phyloP scores from a whole-genome alignment of 2,329 filamentous ascomycete species.

The Teratosphaeria destructans region DNA sequence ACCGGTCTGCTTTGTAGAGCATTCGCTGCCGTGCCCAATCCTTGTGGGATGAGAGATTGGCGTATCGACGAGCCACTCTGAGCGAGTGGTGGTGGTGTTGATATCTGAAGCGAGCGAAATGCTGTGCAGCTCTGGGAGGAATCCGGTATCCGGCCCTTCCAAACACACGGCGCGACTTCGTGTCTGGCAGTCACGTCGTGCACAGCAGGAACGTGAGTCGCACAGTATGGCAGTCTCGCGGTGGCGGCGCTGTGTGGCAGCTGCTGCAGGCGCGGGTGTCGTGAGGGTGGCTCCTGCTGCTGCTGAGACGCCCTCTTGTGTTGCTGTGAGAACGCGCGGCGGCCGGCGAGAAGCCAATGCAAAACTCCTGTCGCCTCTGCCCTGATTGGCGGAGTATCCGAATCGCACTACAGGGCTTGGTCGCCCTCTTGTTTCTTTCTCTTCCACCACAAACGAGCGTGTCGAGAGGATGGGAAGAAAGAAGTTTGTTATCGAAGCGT shows the following conservation, averaged over 20 bases:
- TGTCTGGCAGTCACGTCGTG: slow-evolving; percentile 2
- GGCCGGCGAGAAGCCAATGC: slow-evolving; percentile 14
- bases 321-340: slow-evolving; percentile 25
- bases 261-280: slow-evolving; percentile 4
- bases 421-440: background rate
- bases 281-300: slow-evolving; percentile 6
- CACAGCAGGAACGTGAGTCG: slow-evolving; percentile 3
- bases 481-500: background rate
- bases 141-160: background rate
- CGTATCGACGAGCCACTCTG: background rate
- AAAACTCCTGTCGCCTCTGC: slow-evolving; percentile 9
- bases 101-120: slow-evolving; percentile 5
- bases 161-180: background rate
- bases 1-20: background rate
- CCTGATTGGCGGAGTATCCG: slow-evolving; percentile 19
- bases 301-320: slow-evolving; percentile 10
- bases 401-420: background rate
- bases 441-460: slow-evolving; percentile 1
- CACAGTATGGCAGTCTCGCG: background rate
- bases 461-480: background rate
- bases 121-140: background rate
- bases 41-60: background rate
- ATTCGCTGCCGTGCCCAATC: background rate
- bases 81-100: slow-evolving; percentile 4
- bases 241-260: background rate